A percentile compares a stretch with the other conserved stretches of the same genome.
Evolutionary conservation across 345 rosid species (phyloP).

Genomic region (Eucalyptus polyanthemos): DNA sequence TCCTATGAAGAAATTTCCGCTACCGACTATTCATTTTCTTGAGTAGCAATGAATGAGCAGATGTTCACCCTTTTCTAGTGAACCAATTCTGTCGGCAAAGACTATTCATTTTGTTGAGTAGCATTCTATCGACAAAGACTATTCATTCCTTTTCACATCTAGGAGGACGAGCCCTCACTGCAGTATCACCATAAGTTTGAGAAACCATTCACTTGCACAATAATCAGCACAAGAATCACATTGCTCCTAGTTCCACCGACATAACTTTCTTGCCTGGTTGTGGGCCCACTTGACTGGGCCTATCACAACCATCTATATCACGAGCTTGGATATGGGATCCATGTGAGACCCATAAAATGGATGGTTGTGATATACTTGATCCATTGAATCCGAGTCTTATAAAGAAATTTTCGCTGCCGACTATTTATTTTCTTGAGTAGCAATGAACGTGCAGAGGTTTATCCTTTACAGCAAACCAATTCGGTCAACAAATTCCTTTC

Average conservation of each 20-base stretch:
- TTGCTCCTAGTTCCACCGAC: neutral
- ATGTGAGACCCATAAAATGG: neutral
- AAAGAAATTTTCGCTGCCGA: neutral
- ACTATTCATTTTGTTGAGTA: too few relatives aligned
- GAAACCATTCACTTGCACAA: neutral
- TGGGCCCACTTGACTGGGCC: neutral
- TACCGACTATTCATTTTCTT: neutral
- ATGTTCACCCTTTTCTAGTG: neutral
- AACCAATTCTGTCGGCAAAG: too few relatives aligned
- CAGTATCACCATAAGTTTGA: neutral
- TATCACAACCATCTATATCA: neutral
- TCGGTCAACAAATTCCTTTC: neutral
- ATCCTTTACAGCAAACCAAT: neutral
- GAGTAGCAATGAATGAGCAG: neutral
- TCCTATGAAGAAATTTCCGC: neutral
- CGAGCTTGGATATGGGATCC: fast-evolving
- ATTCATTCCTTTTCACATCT: neutral
- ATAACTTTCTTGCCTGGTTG: neutral
- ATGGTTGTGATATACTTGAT: neutral
- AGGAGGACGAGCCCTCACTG: neutral
- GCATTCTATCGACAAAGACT: too few relatives aligned
- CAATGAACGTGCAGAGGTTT: neutral
- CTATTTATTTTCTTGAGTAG: neutral
- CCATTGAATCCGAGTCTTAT: neutral
- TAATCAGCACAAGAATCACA: neutral